phyloP scores from a whole-genome alignment of 1,284 basidiomycete genomes.

The Austroboletus novae-zelandiae region DNA sequence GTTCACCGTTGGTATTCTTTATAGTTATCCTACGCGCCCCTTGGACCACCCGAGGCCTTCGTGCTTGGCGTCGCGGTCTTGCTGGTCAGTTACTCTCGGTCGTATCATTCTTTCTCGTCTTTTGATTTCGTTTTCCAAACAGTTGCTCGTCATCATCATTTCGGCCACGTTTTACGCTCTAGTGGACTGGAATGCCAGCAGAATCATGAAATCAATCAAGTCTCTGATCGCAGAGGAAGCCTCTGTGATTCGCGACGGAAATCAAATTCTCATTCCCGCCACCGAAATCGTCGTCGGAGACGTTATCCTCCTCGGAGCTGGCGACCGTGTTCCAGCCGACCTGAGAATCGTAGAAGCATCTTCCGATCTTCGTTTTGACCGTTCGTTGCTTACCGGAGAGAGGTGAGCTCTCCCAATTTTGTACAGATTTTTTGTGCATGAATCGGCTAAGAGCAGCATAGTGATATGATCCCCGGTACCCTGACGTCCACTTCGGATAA shows the following conservation, averaged over 20 bases:
- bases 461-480: conserved; percentile 51
- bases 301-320: conserved; percentile 68
- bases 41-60: conserved; percentile 51
- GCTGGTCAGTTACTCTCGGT: conserved; percentile 60
- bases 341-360: conserved; percentile 61
- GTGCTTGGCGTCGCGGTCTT: conserved; percentile 70
- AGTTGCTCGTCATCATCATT: conserved; percentile 59
- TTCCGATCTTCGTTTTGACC: conserved; percentile 57
- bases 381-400: conserved; percentile 64
- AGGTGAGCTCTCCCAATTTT: conserved; percentile 25
- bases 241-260: conserved; percentile 53
- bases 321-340: conserved; percentile 84
- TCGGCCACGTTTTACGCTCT: conserved; percentile 49
- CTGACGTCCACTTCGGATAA: conserved; percentile 54
- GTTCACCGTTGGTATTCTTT: neutral
- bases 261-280: conserved; percentile 60
- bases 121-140: neutral
- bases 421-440: no score
- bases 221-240: conserved; percentile 42
- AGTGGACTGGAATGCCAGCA: conserved; percentile 39
- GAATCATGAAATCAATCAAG: conserved; percentile 38
- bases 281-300: conserved; percentile 84
- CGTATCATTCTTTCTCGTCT: neutral
- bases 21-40: conserved; percentile 45
- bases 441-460: conserved; percentile 2